Conservation (phyloP, 1,284 basidiomycete species). For the Naganishia albida region DNA sequence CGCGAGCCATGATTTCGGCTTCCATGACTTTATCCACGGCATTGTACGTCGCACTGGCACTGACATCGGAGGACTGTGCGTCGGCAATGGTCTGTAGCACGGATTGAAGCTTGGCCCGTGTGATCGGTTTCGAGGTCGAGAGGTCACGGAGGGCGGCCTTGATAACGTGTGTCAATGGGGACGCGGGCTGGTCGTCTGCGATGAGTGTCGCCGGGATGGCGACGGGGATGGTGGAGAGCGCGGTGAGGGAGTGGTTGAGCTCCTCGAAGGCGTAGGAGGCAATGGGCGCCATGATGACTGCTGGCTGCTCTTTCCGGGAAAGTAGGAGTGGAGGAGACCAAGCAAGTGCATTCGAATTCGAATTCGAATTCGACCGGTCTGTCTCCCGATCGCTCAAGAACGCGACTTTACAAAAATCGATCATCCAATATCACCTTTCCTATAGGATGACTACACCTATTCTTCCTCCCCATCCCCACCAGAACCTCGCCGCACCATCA, state of each 20-base stretch:
- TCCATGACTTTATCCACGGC: constrained; percentile 43
- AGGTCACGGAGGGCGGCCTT: constrained; percentile 44
- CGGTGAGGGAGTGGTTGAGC: constrained; percentile 44
- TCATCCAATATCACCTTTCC: too few relatives aligned
- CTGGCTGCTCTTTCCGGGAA: too few relatives aligned
- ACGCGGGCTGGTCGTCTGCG: constrained; percentile 23
- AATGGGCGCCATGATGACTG: constrained; percentile 33
- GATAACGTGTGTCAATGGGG: constrained; percentile 32
- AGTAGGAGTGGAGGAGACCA: too few relatives aligned
- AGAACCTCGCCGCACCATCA: background rate
- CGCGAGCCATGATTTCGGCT: constrained; percentile 47
- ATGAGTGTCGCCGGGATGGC: constrained; percentile 36
- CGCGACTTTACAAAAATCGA: background rate
- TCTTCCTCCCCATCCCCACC: background rate
- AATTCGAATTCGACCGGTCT: background rate
- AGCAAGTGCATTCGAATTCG: too few relatives aligned
- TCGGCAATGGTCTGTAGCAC: constrained; percentile 40
- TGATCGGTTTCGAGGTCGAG: constrained; percentile 39
- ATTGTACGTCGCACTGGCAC: constrained; percentile 15
- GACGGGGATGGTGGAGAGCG: constrained; percentile 50
- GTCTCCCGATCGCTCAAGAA: background rate
- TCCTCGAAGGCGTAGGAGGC: constrained; percentile 50
- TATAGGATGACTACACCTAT: background rate
- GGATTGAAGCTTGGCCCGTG: constrained; percentile 37
- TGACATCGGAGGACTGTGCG: constrained; percentile 13